Base-by-base conservation (phyloP, 2,329 filamentous ascomycete genomes). In the Zasmidium citrigriseum region DNA sequence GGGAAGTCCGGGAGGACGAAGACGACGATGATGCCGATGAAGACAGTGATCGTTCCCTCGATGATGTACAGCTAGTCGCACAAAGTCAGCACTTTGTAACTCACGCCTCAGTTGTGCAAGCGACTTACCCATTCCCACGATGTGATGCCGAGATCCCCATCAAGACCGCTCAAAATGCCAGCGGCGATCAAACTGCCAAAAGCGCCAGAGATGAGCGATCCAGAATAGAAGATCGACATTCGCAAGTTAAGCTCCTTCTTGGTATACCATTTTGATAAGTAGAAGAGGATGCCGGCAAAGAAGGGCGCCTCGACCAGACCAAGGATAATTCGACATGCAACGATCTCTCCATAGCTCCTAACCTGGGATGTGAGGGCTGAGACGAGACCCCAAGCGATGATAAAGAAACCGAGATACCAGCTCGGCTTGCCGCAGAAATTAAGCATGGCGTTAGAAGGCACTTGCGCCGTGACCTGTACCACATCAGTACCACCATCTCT, bases 341-440 rank as follows among this genome's bases (percentile, higher is more conserved):
- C 61, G 27, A 73, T 66, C 23, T 64, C 63, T 9, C 59, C 64
- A 38, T 65, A 66, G 29, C 58, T 64, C 21, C 64, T 65, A 25
- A 70, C 69, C 55, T 70, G 64, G 2, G 65, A 68, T 14, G 68
- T 71, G 5, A 72, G 48, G 7, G 86, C 85, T 2, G 87, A 84
- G 79, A 89, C 85, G 16, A 91, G 83, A 2, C 89, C 89, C 89
- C 89, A 86, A 1, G 83, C 80, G 65, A 83, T 81, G 88, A 96
- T 96, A 69, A 96, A 70, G 55, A 96, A 96, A 54, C 93, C 76
- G 41, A 70, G 62, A 38, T 70, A 70, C 64, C 88, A 90, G 0
- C 92, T 92, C 1, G 86, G 77, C 18, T 81, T 83, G 76, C 67
- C 67, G 45, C 60, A 68, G 80, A 81, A 54, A 76, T 96, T 96